Percentiles rank a stretch among this genome's conserved stretches.
phyloP scores from a whole-genome alignment of 78 protist species.

The Paratrimastix pyriformis region DNA sequence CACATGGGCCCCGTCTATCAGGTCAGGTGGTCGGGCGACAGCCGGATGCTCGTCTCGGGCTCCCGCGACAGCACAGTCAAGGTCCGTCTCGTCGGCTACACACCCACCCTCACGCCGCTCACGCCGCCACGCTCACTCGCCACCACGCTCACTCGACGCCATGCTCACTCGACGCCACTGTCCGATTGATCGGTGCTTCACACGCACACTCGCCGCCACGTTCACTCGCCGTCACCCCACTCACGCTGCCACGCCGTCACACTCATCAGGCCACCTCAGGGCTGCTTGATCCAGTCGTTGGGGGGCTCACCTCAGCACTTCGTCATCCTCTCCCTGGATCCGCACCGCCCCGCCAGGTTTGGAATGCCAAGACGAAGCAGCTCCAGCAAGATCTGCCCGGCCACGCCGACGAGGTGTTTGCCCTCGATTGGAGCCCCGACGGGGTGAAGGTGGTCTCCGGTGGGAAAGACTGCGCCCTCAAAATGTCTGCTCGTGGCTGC shows the following conservation, averaged over 20 bases:
- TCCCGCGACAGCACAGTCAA: constrained; percentile 88
- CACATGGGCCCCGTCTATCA: constrained; percentile 95
- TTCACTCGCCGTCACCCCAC: too few species aligned
- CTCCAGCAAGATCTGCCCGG: constrained; percentile 87
- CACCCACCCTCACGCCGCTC: too few species aligned
- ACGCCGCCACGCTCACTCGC: too few species aligned
- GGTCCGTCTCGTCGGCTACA: too few species aligned
- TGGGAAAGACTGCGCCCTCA: constrained; percentile 71
- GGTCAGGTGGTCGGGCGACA: constrained; percentile 85
- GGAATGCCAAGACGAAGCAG: constrained; percentile 38
- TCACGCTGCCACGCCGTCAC: too few species aligned
- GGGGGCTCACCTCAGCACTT: not conserved
- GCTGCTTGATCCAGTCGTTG: too few species aligned
- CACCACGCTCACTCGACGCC: too few species aligned
- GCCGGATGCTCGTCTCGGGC: constrained; percentile 71
- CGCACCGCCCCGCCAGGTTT: too few species aligned
- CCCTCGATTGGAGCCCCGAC: constrained; percentile 96
- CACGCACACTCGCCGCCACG: too few species aligned
- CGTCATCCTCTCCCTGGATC: not conserved
- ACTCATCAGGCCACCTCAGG: too few species aligned
- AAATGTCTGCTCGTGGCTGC: constrained; percentile 40
- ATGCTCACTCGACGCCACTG: too few species aligned
- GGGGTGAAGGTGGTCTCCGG: constrained; percentile 87
- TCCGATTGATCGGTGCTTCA: too few species aligned
- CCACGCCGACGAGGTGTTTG: constrained; percentile 90